These are phyloP conservation scores for Elaphomyces granulatus DNA, from an alignment of 495 filamentous ascomycete genomes.

Conservation along the genomic window DNA sequence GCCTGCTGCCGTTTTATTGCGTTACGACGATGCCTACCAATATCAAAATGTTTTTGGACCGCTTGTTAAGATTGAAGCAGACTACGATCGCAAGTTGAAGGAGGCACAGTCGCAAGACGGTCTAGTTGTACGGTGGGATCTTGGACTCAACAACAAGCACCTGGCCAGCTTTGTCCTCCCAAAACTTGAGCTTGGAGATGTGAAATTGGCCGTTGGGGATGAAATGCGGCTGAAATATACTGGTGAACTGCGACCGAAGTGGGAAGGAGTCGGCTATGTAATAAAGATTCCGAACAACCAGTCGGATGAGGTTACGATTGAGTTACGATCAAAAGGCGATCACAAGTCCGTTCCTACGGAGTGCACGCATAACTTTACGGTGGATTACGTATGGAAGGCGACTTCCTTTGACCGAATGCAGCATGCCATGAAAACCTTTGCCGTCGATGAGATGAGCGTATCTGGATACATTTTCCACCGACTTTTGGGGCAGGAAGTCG, in stretches of 20 bases:
- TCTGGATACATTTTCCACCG: conserved; percentile 99
- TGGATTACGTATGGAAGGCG: conserved; percentile 99
- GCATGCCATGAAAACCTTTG: conserved; percentile 97
- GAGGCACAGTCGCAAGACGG: conserved; percentile 95
- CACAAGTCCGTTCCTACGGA: conserved; percentile 95
- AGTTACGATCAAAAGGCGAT: conserved; percentile 75
- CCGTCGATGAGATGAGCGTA: conserved; percentile 94
- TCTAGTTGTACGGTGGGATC: conserved; percentile 86
- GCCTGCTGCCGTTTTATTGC: conserved; percentile 79
- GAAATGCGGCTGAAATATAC: conserved; percentile 97
- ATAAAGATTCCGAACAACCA: conserved; percentile 99
- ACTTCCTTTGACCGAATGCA: conserved; percentile 99
- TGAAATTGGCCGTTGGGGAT: conserved; percentile 94
- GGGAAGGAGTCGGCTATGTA: conserved; percentile 98
- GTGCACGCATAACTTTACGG: conserved; percentile 95
- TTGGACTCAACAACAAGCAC: conserved; percentile 96
- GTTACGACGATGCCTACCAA: conserved; percentile 95
- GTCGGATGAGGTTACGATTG: conserved; percentile 94
- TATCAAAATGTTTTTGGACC: conserved; percentile 99
- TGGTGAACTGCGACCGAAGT: conserved; percentile 82
- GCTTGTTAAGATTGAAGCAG: conserved; percentile 98
- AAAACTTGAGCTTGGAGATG: conserved; percentile 94
- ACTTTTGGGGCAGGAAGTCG: conserved; percentile 89
- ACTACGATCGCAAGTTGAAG: conserved; percentile 98
- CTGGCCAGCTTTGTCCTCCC: conserved; percentile 90